phyloP scores from a whole-genome alignment of 495 filamentous ascomycete species.

The Aspergillus nanangensis region DNA sequence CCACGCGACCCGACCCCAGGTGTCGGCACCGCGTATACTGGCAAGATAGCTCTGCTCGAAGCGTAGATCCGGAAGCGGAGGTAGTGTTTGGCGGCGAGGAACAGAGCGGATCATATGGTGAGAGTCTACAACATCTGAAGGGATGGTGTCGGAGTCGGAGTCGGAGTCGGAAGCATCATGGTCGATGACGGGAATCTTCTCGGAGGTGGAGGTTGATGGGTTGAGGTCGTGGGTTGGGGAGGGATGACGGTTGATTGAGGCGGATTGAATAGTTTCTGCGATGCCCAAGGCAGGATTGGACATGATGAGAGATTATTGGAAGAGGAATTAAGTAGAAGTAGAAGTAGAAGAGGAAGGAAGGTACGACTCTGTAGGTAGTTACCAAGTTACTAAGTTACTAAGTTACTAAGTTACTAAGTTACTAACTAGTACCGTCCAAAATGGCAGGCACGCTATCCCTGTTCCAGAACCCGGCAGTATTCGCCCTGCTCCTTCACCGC shows the following conservation, averaged over 20 bases:
- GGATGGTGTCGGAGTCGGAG: constrained; percentile 42
- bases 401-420: too few relatives aligned
- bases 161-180: constrained; percentile 46
- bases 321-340: not conserved
- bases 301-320: constrained; percentile 24
- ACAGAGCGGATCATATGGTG: constrained; percentile 50
- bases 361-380: too few relatives aligned
- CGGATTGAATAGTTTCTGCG: constrained; percentile 73
- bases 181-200: constrained; percentile 42
- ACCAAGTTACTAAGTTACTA: too few relatives aligned
- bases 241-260: constrained; percentile 65
- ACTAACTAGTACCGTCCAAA: too few relatives aligned
- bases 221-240: constrained; percentile 73
- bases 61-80: constrained; percentile 85
- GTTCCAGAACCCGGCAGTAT: not conserved
- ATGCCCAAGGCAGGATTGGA: constrained; percentile 52
- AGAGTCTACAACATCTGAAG: constrained; percentile 44
- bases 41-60: constrained; percentile 97
- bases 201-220: constrained; percentile 66
- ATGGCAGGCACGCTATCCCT: too few relatives aligned
- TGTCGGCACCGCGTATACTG: constrained; percentile 72
- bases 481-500: constrained; percentile 20
- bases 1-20: constrained; percentile 69
- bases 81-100: constrained; percentile 55
- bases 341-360: constrained; percentile 2